Base-by-base conservation (phyloP, 1,284 basidiomycete species). In the Marasmius tenuissimus region DNA sequence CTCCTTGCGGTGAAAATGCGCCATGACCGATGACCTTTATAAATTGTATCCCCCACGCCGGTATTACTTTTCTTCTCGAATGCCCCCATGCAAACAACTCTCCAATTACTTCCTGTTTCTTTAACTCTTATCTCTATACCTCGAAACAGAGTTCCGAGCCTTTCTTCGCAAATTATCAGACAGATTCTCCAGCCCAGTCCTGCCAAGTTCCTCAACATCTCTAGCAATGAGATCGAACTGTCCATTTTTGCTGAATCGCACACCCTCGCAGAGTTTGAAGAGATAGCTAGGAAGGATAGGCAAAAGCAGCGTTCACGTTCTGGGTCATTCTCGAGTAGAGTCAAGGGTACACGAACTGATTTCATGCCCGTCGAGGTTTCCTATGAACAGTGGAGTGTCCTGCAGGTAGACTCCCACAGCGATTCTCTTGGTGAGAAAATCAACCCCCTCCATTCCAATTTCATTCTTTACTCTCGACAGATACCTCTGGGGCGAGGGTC, bases 401-500 rank as follows among this genome's bases (percentile, higher is more conserved):
- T 91, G 38, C 88, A 90, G 70, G 86, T 91, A 56, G 89, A 91
- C 71, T 88, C 88, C 0, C 89, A 91, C 70, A 86, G 82, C 47
- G 83, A 88, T 69, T 80, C 81, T 62, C 75, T 87, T 39, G 87
- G 88, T 87, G 65, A 60, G 82, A 76, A 49, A 35, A 42, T n/a
- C 16, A 60, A 33, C 61, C 20, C 40, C 16, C 58, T 12, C 16
- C 18, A 42, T 58, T 12, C 50, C 50, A 57, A 52, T 58, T 55
- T 61, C 27, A 58, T 62, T 56, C 11, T 40, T 52, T 49, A 65
- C 35, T 40, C 35, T 60, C 27, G 4, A 16, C 65, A 90, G 89
- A 88, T 69, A 85, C 82, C 64, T 86, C 88, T 4, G 88, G 89
- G 27, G 85, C 87, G n/a, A 81, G 89, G 50, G 86, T 93, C 0